Conservation (phyloP, 1,139 yeast genomes). For the Geotrichum europaeum region DNA sequence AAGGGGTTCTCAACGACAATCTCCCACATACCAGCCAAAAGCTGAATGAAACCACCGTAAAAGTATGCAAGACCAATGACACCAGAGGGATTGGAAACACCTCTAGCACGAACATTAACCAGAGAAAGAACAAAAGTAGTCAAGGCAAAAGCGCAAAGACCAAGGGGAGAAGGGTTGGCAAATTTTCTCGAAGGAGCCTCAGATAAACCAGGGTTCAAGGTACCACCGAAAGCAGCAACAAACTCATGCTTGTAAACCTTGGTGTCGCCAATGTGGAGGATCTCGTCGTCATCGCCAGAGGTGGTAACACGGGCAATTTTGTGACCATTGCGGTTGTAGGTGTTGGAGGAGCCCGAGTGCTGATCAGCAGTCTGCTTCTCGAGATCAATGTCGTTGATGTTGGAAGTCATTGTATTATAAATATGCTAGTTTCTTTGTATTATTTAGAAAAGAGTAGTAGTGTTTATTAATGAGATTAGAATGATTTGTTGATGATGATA, state of each 20-base stretch:
- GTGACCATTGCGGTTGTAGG: not conserved
- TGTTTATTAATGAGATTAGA: not conserved
- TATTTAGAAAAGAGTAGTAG: not conserved
- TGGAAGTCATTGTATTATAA: not conserved
- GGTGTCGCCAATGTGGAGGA: slow-evolving; percentile 65
- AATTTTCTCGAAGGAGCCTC: slow-evolving; percentile 65
- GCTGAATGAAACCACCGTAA: slow-evolving; percentile 79
- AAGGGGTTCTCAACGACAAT: slow-evolving; percentile 69
- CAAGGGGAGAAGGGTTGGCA: slow-evolving; percentile 87
- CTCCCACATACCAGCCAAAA: slow-evolving; percentile 73
- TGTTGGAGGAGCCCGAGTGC: slow-evolving; percentile 12
- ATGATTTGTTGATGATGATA: not conserved
- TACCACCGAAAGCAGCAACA: slow-evolving; percentile 68
- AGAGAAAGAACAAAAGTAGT: slow-evolving; percentile 78
- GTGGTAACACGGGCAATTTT: slow-evolving; percentile 31
- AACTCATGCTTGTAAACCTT: slow-evolving; percentile 59
- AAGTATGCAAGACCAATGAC: slow-evolving; percentile 73
- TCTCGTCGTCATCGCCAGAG: slow-evolving; percentile 45
- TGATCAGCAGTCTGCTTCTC: slow-evolving; percentile 15
- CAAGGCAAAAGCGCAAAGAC: slow-evolving; percentile 75
- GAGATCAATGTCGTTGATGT: slow-evolving; percentile 5
- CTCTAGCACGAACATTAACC: slow-evolving; percentile 57
- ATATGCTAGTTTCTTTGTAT: not conserved
- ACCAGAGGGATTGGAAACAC: slow-evolving; percentile 46
- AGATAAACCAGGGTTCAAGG: slow-evolving; percentile 54